phyloP scores from a whole-genome alignment of 257 asterid species.

The Lycium ferocissimum region DNA sequence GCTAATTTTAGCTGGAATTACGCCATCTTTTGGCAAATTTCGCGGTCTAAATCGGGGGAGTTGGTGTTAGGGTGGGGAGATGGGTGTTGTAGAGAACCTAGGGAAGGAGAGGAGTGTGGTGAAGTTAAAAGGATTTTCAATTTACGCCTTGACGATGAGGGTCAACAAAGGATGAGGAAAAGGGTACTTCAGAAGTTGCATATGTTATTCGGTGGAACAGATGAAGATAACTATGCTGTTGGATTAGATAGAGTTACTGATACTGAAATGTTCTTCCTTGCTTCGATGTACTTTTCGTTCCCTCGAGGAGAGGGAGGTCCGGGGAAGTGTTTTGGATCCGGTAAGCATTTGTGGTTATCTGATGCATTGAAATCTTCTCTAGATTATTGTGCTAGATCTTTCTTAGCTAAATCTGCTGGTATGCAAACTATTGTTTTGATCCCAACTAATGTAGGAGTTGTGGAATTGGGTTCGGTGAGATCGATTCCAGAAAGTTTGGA shows the following conservation, averaged over 20 bases:
- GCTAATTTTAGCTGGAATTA: conserved; percentile 84
- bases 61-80: conserved; percentile 97
- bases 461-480: conserved; percentile 89
- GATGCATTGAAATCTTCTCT: conserved; percentile 53
- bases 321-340: conserved; percentile 70
- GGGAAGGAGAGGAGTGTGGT: conserved; percentile 68
- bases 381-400: conserved; percentile 82
- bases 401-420: conserved; percentile 83
- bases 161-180: conserved; percentile 89
- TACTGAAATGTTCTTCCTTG: conserved; percentile 94
- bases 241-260: conserved; percentile 95
- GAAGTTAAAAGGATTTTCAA: conserved; percentile 57
- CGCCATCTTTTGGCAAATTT: conserved; percentile 95
- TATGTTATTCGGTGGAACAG: conserved; percentile 74
- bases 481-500: conserved; percentile 68
- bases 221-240: conserved; percentile 82
- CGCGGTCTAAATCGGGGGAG: conserved; percentile 84
- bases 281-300: conserved; percentile 93
- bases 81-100: conserved; percentile 93
- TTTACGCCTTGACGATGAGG: conserved; percentile 69
- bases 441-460: conserved; percentile 89
- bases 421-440: conserved; percentile 84
- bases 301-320: conserved; percentile 93
- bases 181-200: conserved; percentile 83
- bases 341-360: conserved; percentile 73